Evolutionary conservation across 495 filamentous ascomycete species (phyloP).

Genomic region (Apiosordaria backusii): DNA sequence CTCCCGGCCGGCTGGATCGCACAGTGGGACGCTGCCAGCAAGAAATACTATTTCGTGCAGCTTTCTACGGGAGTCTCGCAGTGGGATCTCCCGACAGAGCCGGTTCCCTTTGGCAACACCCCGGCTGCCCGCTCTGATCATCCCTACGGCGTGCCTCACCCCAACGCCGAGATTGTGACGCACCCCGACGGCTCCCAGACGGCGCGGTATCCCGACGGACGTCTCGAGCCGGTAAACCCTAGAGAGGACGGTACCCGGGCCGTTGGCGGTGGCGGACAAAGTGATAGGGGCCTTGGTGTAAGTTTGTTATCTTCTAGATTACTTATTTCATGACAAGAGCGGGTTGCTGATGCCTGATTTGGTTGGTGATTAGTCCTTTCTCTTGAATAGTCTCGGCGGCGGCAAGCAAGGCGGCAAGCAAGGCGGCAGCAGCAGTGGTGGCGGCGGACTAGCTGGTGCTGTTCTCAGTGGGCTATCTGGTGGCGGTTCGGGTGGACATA

Average conservation of each 20-base stretch:
- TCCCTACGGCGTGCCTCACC: slow-evolving; percentile 48
- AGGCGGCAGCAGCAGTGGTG: slow-evolving; percentile 23
- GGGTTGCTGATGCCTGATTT: slow-evolving; percentile 1
- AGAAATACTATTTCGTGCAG: slow-evolving; percentile 79
- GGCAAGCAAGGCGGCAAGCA: slow-evolving; percentile 12
- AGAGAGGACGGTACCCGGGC: slow-evolving; percentile 37
- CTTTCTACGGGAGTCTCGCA: slow-evolving; percentile 69
- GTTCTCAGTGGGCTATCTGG: slow-evolving; percentile 36
- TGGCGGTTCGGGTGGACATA: slow-evolving; percentile 31
- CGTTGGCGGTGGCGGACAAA: slow-evolving; percentile 29
- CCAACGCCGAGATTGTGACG: slow-evolving; percentile 44
- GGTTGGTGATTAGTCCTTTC: slow-evolving; percentile 21
- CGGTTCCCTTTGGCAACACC: slow-evolving; percentile 50
- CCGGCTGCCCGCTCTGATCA: slow-evolving; percentile 46
- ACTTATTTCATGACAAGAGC: neutral
- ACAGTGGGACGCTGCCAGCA: slow-evolving; percentile 71
- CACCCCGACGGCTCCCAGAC: slow-evolving; percentile 53
- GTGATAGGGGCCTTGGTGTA: slow-evolving; percentile 48
- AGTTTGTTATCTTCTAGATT: slow-evolving; percentile 17
- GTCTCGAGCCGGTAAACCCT: slow-evolving; percentile 45
- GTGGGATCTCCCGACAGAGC: slow-evolving; percentile 72
- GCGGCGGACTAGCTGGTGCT: slow-evolving; percentile 34
- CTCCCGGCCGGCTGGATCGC: slow-evolving; percentile 77
- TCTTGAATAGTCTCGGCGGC: slow-evolving; percentile 27
- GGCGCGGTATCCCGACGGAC: slow-evolving; percentile 47